Conservation (phyloP, 192 early-diverging fungal genomes). For the Coemansia reversa region DNA sequence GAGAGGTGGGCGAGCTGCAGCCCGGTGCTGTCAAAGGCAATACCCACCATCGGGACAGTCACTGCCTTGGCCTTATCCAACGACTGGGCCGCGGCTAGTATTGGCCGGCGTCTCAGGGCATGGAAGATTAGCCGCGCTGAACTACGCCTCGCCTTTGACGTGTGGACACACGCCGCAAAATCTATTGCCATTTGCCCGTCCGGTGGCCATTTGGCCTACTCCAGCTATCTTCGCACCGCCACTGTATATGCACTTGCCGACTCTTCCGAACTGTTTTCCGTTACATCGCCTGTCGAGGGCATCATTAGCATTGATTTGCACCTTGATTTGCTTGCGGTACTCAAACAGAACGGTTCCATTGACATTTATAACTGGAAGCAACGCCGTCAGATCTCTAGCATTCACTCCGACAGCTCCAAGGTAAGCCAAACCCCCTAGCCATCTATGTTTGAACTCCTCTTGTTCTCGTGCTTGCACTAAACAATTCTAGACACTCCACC, state of each 20-base stretch:
- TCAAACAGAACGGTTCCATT: slow-evolving; percentile 4
- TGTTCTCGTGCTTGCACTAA: background rate
- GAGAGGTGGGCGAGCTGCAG: slow-evolving; percentile 9
- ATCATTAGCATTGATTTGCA: slow-evolving; percentile 18
- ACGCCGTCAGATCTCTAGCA: background rate
- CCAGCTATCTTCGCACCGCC: slow-evolving; percentile 20
- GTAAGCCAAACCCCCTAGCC: background rate
- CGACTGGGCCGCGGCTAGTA: slow-evolving; percentile 19
- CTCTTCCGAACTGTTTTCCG: background rate
- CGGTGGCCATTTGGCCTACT: background rate
- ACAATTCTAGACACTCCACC: background rate
- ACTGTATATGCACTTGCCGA: slow-evolving; percentile 11
- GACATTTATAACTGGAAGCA: slow-evolving; percentile 16
- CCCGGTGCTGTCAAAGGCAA: slow-evolving; percentile 11
- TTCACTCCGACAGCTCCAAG: background rate
- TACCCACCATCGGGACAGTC: slow-evolving; percentile 2
- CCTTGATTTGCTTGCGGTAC: slow-evolving; percentile 8
- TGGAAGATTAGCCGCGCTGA: slow-evolving; percentile 5
- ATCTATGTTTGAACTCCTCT: background rate
- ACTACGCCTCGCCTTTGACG: slow-evolving; percentile 2
- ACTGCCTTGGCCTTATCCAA: slow-evolving; percentile 8
- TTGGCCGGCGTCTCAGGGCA: slow-evolving; percentile 10
- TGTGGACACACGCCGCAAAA: slow-evolving; percentile 18
- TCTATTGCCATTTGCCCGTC: slow-evolving; percentile 21
- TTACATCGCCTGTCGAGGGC: background rate